Percentiles rank a stretch among this genome's conserved stretches.
Evolutionary conservation across 2,329 filamentous ascomycete genomes (phyloP).

Genomic region (Biscogniauxia sp.): DNA sequence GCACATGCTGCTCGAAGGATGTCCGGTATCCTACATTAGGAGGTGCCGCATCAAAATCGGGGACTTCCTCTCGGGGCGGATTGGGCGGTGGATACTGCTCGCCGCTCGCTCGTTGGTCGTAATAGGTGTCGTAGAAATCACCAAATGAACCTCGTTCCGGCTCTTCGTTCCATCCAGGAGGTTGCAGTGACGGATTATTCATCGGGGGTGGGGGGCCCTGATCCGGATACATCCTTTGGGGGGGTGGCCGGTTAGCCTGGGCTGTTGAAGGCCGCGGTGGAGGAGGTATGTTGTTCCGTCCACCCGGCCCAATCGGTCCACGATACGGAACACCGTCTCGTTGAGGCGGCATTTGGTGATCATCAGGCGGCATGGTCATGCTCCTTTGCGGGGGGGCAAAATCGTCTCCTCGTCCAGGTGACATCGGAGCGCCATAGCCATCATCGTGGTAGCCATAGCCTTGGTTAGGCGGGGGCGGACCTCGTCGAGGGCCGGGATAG

Average conservation of each 20-base stretch:
- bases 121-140: constrained; percentile 56
- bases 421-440: constrained; percentile 35
- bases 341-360: constrained; percentile 35
- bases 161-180: constrained; percentile 37
- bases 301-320: constrained; percentile 41
- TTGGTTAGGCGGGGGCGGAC: constrained; percentile 32
- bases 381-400: constrained; percentile 56
- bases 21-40: constrained; percentile 33
- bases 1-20: constrained; percentile 50
- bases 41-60: constrained; percentile 43
- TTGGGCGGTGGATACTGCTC: constrained; percentile 32
- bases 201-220: constrained; percentile 39
- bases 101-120: constrained; percentile 37
- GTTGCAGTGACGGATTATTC: constrained; percentile 28
- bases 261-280: constrained; percentile 55
- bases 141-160: constrained; percentile 42
- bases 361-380: constrained; percentile 58
- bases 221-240: constrained; percentile 50
- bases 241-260: constrained; percentile 49
- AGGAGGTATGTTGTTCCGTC: constrained; percentile 40
- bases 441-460: constrained; percentile 40
- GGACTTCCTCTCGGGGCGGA: constrained; percentile 33
- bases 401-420: constrained; percentile 37
- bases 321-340: constrained; percentile 48
- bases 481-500: constrained; percentile 37